Base-by-base conservation (phyloP, 176 grass and related monocot genomes). In the Cocos nucifera region DNA sequence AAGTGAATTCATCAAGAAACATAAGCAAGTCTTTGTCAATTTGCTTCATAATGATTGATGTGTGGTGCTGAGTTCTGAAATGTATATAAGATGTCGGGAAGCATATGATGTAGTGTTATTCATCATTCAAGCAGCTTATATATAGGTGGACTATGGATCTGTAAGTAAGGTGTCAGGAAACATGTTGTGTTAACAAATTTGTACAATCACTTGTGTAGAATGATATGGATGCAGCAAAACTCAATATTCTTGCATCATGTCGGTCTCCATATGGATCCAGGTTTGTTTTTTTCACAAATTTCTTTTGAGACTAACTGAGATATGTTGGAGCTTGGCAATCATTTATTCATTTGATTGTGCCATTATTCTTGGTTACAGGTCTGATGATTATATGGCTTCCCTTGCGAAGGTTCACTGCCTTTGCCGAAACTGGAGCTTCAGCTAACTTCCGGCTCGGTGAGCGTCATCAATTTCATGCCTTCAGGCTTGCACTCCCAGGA, bases 211-310 rank as follows among this genome's bases (percentile, higher is more conserved):
- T 7, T 17, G 4, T 56, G 26, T 22, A 68, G 65, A 56, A 68
- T 56, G 56, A 95, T 69, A 48, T 25, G 67, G 80, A 87, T 15
- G 67, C 64, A 55, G 74, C 90, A 15, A 89, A 89, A 70, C 71
- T 67, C 6, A 74, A 75, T 10, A 90, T 95, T 52, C 44, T 87
- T 83, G 77, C 80, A 58, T 77, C 90, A 61, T 89, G 83, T 80
- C 86, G 77, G 73, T 79, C 82, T 17, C 77, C 87, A 2, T 95
- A 95, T 75, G 86, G 90, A 72, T 95, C 86, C 64, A 90, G 90
- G 90, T 95, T 52, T 26, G 54, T 4, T 21, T 61, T 29, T n/a
- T 18, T 22, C 29, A 27, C 20, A 0, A 19, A 12, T 67, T 1
- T 39, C 17, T 16, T 75, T 20, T 65, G 17, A 6, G 56, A 39